A percentile compares a stretch with the other conserved stretches of the same genome.
phyloP scores from a whole-genome alignment of 352 stramenopile genomes.

The Globisporangium nodosum region DNA sequence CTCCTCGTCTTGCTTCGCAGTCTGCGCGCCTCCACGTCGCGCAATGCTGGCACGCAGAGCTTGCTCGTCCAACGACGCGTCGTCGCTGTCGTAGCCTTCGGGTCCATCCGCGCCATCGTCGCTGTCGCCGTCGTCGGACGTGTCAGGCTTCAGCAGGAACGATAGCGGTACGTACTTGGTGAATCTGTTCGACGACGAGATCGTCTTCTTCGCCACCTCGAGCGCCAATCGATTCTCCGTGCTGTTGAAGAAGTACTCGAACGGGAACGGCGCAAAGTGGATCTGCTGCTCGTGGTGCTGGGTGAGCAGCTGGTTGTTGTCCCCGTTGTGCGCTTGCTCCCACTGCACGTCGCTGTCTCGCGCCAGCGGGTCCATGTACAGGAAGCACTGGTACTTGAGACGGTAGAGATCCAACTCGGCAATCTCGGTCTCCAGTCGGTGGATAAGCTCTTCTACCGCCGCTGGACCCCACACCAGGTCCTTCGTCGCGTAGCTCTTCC shows the following conservation, averaged over 20 bases:
- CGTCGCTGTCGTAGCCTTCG: conserved; percentile 63
- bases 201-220: conserved; percentile 69
- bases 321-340: conserved; percentile 19
- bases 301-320: conserved; percentile 13
- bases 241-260: conserved; percentile 68
- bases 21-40: conserved; percentile 8
- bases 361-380: conserved; percentile 75
- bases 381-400: conserved; percentile 74
- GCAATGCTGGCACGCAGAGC: conserved; percentile 22
- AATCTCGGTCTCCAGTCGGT: conserved; percentile 67
- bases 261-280: conserved; percentile 54
- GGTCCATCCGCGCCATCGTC: conserved; percentile 45
- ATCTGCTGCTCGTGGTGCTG: conserved; percentile 18
- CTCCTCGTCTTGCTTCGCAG: conserved; percentile 17
- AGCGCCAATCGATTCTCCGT: conserved; percentile 55
- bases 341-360: conserved; percentile 50
- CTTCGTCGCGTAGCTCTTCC: conserved; percentile 70
- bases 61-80: conserved; percentile 63
- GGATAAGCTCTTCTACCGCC: conserved; percentile 68
- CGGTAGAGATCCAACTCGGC: conserved; percentile 69
- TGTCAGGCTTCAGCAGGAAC: conserved; percentile 72
- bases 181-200: conserved; percentile 78
- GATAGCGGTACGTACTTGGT: conserved; percentile 73
- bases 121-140: conserved; percentile 58
- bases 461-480: conserved; percentile 76